Evolutionary conservation across 257 asterid species (phyloP), one percentile per base, ranked within the genome.

Genomic region (Oldenlandia corymbosa): DNA sequence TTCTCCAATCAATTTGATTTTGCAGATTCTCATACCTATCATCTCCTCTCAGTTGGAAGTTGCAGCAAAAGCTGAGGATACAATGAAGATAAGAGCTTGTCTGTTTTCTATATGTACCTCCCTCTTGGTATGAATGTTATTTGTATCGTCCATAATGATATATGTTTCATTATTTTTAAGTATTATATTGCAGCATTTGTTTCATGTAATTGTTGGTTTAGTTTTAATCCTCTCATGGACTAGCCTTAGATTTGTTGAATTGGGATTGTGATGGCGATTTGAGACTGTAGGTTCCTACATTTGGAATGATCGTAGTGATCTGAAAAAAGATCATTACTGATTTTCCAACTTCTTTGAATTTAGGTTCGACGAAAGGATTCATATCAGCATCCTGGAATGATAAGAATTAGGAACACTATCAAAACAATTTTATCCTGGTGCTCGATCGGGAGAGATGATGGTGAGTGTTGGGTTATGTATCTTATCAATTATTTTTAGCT

Each of bases 1-100:
- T n/a, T n/a, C n/a, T n/a, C 36, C 41, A 68, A 42, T 28, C 18
- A 65, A 43, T 63, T 55, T 66, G 30, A 56, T 68, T 58, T 59
- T 80, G 81, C 88, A 91, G 98, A 81, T 84, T 79, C 95, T 91
- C 55, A 52, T 91, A 76, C 96, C 98, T 41, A 48, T 74, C 26
- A 60, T 86, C 68, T 77, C 90, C 54, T 75, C 82, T 71, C 78
- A 75, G 67, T 70, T 91, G 78, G 86, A 83, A 75, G 31, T 47
- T 4, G 96, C 98, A 42, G 77, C 76, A 56, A 65, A 58, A 66
- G 71, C 78, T 23, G 73, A 73, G 77, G 94, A 88, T 51, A 63
- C 80, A 32, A 49, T 76, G 62, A 83, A 69, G 77, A 84, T 84
- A 64, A 91, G 84, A 86, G 85, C 82, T 36, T 91, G 94, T 69